A percentile compares a stretch with the other conserved stretches of the same genome.
phyloP scores from a whole-genome alignment of 2,329 filamentous ascomycete species.

The Fonsecaea pedrosoi region DNA sequence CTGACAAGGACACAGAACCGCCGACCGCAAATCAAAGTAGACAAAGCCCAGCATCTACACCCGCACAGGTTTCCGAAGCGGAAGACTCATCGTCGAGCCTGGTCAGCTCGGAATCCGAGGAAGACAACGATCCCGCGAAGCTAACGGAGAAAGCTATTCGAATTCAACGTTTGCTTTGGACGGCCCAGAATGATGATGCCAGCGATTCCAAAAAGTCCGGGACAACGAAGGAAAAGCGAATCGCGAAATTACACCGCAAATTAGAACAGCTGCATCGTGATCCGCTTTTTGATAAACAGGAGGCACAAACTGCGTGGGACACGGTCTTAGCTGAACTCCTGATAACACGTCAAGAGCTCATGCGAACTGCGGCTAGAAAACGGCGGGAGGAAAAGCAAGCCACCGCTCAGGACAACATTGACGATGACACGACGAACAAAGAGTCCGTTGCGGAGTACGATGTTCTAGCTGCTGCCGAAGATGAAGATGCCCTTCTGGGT shows the following conservation, averaged over 20 bases:
- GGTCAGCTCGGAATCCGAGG: constrained; percentile 30
- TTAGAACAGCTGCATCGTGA: constrained; percentile 79
- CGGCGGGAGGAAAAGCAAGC: constrained; percentile 22
- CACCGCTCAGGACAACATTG: neutral
- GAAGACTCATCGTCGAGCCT: constrained; percentile 21
- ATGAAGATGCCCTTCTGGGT: constrained; percentile 57
- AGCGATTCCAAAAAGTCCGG: constrained; percentile 48
- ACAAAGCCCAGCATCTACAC: constrained; percentile 29
- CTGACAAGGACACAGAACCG: constrained; percentile 29
- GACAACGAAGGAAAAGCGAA: constrained; percentile 61
- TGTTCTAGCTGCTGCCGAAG: constrained; percentile 44
- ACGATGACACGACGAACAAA: neutral
- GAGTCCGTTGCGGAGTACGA: constrained; percentile 47
- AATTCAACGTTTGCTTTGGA: constrained; percentile 72
- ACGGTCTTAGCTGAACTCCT: constrained; percentile 65
- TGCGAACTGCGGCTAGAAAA: constrained; percentile 47
- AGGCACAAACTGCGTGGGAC: constrained; percentile 72
- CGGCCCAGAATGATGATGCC: constrained; percentile 59
- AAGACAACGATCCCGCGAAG: constrained; percentile 63
- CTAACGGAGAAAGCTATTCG: constrained; percentile 78
- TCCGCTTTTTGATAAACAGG: constrained; percentile 72
- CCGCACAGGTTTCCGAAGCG: constrained; percentile 21
- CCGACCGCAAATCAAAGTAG: constrained; percentile 23
- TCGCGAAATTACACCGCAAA: constrained; percentile 70
- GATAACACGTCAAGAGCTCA: constrained; percentile 52